Evolutionary conservation across 2,329 filamentous ascomycete species (phyloP).

Genomic region (Aspergillus glaucus): DNA sequence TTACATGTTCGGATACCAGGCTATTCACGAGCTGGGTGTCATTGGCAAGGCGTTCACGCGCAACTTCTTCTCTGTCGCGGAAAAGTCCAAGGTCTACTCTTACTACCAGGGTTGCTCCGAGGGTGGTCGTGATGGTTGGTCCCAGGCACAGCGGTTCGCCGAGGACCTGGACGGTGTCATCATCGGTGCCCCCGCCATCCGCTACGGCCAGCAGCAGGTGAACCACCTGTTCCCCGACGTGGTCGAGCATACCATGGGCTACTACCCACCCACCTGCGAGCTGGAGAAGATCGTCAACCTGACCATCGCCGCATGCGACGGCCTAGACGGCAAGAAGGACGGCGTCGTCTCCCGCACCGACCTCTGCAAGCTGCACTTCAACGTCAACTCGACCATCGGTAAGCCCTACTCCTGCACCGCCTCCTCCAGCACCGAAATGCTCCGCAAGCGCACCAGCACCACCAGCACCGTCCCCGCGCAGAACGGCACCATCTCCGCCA

Average conservation of each 20-base stretch:
- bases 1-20: conserved; percentile 48
- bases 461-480: conserved; percentile 12
- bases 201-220: conserved; percentile 36
- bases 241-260: conserved; percentile 32
- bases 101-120: not conserved
- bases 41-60: conserved; percentile 40
- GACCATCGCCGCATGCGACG: conserved; percentile 51
- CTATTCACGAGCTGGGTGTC: conserved; percentile 43
- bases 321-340: conserved; percentile 50
- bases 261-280: conserved; percentile 32
- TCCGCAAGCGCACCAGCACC: conserved; percentile 3
- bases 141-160: not conserved
- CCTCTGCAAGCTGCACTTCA: conserved; percentile 43
- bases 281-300: conserved; percentile 35
- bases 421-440: not conserved
- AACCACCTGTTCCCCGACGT: conserved; percentile 33
- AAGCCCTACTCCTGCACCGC: conserved; percentile 40
- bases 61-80: conserved; percentile 29
- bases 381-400: conserved; percentile 41
- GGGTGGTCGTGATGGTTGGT: conserved; percentile 37
- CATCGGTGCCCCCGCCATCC: conserved; percentile 40
- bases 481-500: conserved; percentile 11
- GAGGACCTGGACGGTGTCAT: conserved; percentile 36
- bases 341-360: conserved; percentile 48
- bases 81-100: conserved; percentile 15